Evolutionary conservation across 495 filamentous ascomycete genomes (phyloP), one percentile per base, ranked within the genome.

Genomic region (Chaetomium tenue): DNA sequence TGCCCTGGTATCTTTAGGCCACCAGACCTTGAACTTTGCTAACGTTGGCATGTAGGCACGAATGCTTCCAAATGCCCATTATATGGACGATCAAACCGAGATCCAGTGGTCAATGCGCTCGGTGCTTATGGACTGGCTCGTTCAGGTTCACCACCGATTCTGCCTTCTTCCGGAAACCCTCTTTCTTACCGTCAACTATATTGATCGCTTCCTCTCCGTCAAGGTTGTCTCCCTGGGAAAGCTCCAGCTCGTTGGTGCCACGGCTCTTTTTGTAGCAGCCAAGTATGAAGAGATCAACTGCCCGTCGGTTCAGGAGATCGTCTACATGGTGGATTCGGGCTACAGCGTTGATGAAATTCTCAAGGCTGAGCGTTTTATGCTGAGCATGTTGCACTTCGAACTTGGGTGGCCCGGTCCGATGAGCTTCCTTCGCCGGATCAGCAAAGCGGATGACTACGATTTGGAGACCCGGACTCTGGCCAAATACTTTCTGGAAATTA

Each of bases 281-380:
- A 98, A 98, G 78, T 98, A 97, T 70, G 94, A 98, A 75, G 94
- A 98, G 76, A 95, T 98, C 78, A 95, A 95, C 74, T 93, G 92
- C 71, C 94, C 94, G 11, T 94, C 95, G 0, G 86, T 98, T 13
- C 83, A 89, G 61, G 94, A 98, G 79, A 95, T 98, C 71, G 90
- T 97, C 61, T 98, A 91, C 82, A 98, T 98, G 94, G 94, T 98
- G 42, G 93, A 98, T 74, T 84, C 86, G 12, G 92, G 91, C 61
- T 98, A 97, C 74, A 87, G 83, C 12, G 81, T 85, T 12, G 93
- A 97, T 60, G 94, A 98, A 77, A 93, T 98, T 47, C 84, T 98
- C 63, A 97, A 98, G 82, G 94, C 95, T 0, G 94, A 98, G 77
- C 88, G 91, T 22, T 98, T 96, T 82, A 98, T 98, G 94, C 82